Conservation (phyloP, 805 yeast genomes). For the Sugiyamaella smithiae region DNA sequence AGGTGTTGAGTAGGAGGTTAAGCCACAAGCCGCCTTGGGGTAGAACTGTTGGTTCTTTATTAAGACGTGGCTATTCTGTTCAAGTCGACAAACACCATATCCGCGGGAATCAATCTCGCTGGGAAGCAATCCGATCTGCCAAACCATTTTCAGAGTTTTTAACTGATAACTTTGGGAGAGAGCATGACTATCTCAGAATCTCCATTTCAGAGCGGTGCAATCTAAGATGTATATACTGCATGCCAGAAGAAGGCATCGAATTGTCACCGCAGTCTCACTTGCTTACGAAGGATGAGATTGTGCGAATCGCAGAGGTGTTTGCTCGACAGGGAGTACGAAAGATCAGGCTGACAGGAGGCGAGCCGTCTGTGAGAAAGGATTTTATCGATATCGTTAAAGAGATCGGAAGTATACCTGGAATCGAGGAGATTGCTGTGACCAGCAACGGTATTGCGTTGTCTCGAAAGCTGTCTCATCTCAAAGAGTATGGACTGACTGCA, state of each 20-base stretch:
- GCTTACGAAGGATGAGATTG: constrained; percentile 45
- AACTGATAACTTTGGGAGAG: constrained; percentile 44
- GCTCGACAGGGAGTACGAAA: constrained; percentile 50
- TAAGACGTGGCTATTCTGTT: too few species aligned
- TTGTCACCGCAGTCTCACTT: constrained; percentile 43
- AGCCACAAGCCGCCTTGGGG: too few species aligned
- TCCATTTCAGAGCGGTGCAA: constrained; percentile 53
- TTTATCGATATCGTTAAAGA: constrained; percentile 43
- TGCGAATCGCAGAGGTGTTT: constrained; percentile 43
- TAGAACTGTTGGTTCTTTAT: too few species aligned
- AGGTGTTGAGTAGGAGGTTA: too few species aligned
- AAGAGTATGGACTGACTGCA: constrained; percentile 44
- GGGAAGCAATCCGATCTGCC: constrained; percentile 19
- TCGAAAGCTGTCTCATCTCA: constrained; percentile 45
- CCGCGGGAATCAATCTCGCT: constrained; percentile 5
- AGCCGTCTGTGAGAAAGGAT: constrained; percentile 53
- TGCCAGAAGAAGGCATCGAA: constrained; percentile 58
- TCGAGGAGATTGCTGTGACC: constrained; percentile 50
- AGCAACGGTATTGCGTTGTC: constrained; percentile 52
- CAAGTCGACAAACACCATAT: too few species aligned
- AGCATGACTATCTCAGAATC: constrained; percentile 50
- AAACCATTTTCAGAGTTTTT: constrained; percentile 41
- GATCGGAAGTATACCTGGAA: constrained; percentile 40
- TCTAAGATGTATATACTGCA: constrained; percentile 46
- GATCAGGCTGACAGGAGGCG: constrained; percentile 55